These are phyloP conservation scores for Fusarium xyrophilum DNA, from an alignment of 2,329 filamentous ascomycete species.

Conservation along the genomic window DNA sequence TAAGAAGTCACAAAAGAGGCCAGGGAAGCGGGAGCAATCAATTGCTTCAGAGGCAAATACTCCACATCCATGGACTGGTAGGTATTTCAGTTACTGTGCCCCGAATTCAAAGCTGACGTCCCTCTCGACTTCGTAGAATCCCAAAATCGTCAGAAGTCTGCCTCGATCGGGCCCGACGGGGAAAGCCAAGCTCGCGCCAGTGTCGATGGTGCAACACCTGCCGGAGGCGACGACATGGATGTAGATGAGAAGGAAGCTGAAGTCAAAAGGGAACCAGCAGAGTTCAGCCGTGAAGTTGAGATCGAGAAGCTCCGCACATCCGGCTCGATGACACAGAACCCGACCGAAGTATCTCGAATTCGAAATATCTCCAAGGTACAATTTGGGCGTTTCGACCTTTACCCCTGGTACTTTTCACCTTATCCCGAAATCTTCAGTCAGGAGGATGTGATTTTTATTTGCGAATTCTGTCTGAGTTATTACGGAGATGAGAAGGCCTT, in stretches of 20 bases:
- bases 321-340: constrained; percentile 98
- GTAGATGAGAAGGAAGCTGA: constrained; percentile 58
- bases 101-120: neutral
- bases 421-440: constrained; percentile 91
- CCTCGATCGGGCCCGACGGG: constrained; percentile 51
- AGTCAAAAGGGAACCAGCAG: constrained; percentile 56
- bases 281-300: constrained; percentile 84
- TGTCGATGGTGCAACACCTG: constrained; percentile 55
- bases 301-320: constrained; percentile 95
- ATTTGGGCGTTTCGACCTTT: constrained; percentile 89
- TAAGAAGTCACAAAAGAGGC: constrained; percentile 66
- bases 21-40: constrained; percentile 62
- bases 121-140: constrained; percentile 56
- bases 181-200: constrained; percentile 55
- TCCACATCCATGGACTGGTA: constrained; percentile 59
- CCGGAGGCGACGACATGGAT: constrained; percentile 60
- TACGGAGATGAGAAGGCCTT: constrained; percentile 86
- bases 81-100: neutral
- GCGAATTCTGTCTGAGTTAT: constrained; percentile 95
- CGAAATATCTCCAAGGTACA: constrained; percentile 93
- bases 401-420: constrained; percentile 98
- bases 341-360: constrained; percentile 93
- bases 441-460: constrained; percentile 91
- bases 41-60: constrained; percentile 61
- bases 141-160: constrained; percentile 54